Conservation (phyloP, 129 eudicot species). For the Artemisia annua region DNA sequence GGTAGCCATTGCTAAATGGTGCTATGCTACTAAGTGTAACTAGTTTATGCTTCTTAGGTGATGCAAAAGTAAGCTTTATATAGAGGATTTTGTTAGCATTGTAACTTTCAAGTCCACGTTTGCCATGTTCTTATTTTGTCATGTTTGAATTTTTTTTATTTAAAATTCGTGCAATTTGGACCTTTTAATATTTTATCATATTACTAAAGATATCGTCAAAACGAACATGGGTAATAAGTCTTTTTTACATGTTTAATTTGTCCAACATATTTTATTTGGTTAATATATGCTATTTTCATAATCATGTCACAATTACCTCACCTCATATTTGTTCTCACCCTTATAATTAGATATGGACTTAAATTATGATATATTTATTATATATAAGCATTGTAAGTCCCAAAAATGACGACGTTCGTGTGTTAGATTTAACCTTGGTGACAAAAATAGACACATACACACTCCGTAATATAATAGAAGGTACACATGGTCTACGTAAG, state of each 20-base stretch:
- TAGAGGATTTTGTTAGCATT: conserved; percentile 20
- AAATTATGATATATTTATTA: no score
- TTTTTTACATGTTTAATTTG: not conserved
- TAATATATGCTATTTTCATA: not conserved
- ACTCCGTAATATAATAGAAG: no score
- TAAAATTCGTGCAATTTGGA: not conserved
- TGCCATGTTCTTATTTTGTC: conserved; percentile 37
- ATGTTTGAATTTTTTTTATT: conserved; percentile 4
- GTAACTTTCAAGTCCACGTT: conserved; percentile 51
- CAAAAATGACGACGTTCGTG: no score
- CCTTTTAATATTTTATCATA: not conserved
- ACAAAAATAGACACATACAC: no score
- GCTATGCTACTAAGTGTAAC: conserved; percentile 25
- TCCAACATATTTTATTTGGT: not conserved
- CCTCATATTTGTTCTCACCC: not conserved
- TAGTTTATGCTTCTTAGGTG: conserved; percentile 19
- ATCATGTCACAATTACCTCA: not conserved
- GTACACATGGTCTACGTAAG: no score
- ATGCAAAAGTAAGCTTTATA: conserved; percentile 24
- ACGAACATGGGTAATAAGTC: not conserved
- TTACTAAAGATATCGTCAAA: not conserved
- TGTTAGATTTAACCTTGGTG: no score
- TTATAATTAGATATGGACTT: not conserved
- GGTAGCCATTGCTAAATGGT: conserved; percentile 28
- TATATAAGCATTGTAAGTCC: no score